A percentile compares a stretch with the other conserved stretches of the same genome.
phyloP scores from a whole-genome alignment of 169 alveolate species.

The Plasmodium gallinaceum region DNA sequence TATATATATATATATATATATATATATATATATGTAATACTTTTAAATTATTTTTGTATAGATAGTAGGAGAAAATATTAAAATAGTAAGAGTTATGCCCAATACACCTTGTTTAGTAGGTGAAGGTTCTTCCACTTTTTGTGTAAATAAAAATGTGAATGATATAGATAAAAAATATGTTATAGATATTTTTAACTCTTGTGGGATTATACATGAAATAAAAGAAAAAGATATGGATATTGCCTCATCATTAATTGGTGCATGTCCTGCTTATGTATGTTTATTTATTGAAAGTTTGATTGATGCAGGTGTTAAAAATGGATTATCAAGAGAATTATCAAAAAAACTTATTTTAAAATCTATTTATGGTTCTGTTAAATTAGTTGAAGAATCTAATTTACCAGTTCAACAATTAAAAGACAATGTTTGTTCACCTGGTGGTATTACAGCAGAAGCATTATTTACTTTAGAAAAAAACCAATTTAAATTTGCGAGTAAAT shows the following conservation, averaged over 20 bases:
- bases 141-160: slow-evolving; percentile 37
- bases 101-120: slow-evolving; percentile 75
- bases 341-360: slow-evolving; percentile 75
- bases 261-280: slow-evolving; percentile 83
- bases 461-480: slow-evolving; percentile 79
- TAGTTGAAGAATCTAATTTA: slow-evolving; percentile 45
- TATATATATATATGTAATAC: no score
- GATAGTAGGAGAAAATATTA: slow-evolving; percentile 21
- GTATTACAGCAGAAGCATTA: slow-evolving; percentile 82
- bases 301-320: slow-evolving; percentile 84
- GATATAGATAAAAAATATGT: slow-evolving; percentile 30
- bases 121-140: slow-evolving; percentile 49
- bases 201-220: slow-evolving; percentile 61
- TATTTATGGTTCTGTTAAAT: slow-evolving; percentile 66
- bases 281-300: slow-evolving; percentile 81
- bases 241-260: slow-evolving; percentile 56
- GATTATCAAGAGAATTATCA: slow-evolving; percentile 77
- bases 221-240: slow-evolving; percentile 75
- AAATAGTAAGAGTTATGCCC: slow-evolving; percentile 76
- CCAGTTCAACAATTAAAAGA: slow-evolving; percentile 82
- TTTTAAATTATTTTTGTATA: not conserved
- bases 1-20: not conserved
- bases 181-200: slow-evolving; percentile 34
- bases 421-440: slow-evolving; percentile 84
- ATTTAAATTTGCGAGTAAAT: slow-evolving; percentile 78